Percentiles rank a stretch among this genome's conserved stretches.
Evolutionary conservation across 2,329 filamentous ascomycete species (phyloP).

Genomic region (Diaporthe vaccinii): DNA sequence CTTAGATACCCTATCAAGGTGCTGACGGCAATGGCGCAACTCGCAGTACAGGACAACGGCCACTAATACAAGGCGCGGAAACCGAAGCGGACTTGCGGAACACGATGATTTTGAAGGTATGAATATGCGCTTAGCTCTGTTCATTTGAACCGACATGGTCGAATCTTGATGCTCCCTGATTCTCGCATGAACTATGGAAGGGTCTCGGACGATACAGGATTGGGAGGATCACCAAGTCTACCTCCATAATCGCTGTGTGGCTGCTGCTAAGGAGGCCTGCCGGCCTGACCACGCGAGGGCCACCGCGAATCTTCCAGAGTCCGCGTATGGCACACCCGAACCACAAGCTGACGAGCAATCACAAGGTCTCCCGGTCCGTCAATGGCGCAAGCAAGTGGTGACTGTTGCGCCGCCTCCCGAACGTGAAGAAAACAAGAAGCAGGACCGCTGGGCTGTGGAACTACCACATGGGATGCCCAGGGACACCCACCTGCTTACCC

Average conservation of each 20-base stretch:
- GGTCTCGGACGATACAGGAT: neutral
- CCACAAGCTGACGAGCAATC: constrained; percentile 49
- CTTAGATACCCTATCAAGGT: neutral
- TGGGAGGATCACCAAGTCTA: neutral
- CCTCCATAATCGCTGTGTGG: neutral
- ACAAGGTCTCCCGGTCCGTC: constrained; percentile 86
- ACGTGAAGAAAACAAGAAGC: constrained; percentile 73
- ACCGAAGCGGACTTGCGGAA: constrained; percentile 68
- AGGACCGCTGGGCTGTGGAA: constrained; percentile 81
- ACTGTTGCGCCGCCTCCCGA: constrained; percentile 76
- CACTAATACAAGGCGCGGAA: constrained; percentile 67
- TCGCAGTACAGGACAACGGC: constrained; percentile 46
- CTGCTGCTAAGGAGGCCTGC: no score
- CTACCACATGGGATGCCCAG: constrained; percentile 86
- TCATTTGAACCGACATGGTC: neutral
- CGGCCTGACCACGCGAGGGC: constrained; percentile 3
- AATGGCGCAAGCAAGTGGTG: constrained; percentile 84
- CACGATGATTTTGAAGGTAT: constrained; percentile 74
- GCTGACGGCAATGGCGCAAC: constrained; percentile 26
- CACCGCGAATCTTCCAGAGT: neutral
- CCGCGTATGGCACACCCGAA: neutral
- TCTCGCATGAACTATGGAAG: neutral
- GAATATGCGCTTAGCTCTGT: constrained; percentile 16
- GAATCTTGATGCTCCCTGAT: neutral
- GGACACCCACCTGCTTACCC: constrained; percentile 82